Percentiles rank a stretch among this genome's conserved stretches.
These are phyloP conservation scores for Aspergillus sp. DNA, from an alignment of 2,329 filamentous ascomycete genomes.

Conservation along the genomic window DNA sequence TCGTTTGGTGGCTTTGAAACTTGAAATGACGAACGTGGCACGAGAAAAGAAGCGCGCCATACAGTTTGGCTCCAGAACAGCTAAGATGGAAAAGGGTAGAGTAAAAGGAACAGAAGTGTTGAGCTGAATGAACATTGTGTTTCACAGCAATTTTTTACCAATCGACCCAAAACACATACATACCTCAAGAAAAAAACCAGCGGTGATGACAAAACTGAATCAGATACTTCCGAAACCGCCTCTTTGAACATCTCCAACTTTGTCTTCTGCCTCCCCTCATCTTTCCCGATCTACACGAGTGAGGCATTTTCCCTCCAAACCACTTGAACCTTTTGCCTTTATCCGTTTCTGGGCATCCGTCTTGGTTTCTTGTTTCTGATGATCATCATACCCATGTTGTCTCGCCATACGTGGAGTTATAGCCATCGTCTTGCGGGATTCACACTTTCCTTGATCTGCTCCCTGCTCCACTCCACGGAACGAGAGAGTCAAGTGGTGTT, in stretches of 20 bases:
- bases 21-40: constrained; percentile 69
- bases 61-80: constrained; percentile 76
- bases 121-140: constrained; percentile 13
- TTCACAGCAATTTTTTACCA: not conserved
- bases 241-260: not conserved
- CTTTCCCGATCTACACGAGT: not conserved
- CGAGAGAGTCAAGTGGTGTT: too few species aligned
- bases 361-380: too few species aligned
- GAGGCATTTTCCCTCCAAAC: not conserved
- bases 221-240: constrained; percentile 40
- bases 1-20: constrained; percentile 66
- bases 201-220: constrained; percentile 37
- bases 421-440: too few species aligned
- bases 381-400: too few species aligned
- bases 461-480: too few species aligned
- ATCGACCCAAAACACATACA: not conserved
- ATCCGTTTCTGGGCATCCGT: too few species aligned
- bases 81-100: constrained; percentile 68
- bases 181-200: constrained; percentile 10
- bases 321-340: not conserved
- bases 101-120: constrained; percentile 63
- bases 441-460: too few species aligned
- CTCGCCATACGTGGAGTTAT: too few species aligned
- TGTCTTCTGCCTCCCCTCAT: constrained; percentile 2
- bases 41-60: constrained; percentile 91